Percentiles rank a stretch among this genome's conserved stretches.
phyloP scores from a whole-genome alignment of 495 filamentous ascomycete genomes.

The Cenococcum geophilum region DNA sequence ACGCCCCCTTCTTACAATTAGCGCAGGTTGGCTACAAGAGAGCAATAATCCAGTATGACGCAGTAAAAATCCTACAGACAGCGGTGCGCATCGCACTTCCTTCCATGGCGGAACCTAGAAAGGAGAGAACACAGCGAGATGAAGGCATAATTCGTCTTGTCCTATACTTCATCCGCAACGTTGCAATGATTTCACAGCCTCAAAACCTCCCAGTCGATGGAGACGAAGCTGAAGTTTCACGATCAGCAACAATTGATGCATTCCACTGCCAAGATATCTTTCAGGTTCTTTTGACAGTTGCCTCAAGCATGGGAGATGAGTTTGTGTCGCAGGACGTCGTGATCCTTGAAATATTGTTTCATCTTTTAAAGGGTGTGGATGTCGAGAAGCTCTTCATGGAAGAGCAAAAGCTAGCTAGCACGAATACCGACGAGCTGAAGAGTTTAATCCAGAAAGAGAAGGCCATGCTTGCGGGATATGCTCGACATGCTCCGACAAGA shows the following conservation, averaged over 20 bases:
- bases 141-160: constrained; percentile 91
- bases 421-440: constrained; percentile 66
- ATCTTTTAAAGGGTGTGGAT: constrained; percentile 85
- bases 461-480: constrained; percentile 69
- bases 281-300: constrained; percentile 72
- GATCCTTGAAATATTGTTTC: constrained; percentile 83
- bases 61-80: constrained; percentile 66
- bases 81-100: constrained; percentile 77
- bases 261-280: constrained; percentile 89
- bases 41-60: constrained; percentile 73
- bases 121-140: constrained; percentile 71
- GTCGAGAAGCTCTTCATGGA: constrained; percentile 79
- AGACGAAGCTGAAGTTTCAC: constrained; percentile 81
- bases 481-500: constrained; percentile 72
- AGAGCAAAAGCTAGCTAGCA: constrained; percentile 58
- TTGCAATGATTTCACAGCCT: constrained; percentile 74
- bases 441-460: constrained; percentile 71
- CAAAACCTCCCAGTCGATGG: constrained; percentile 53
- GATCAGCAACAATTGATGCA: constrained; percentile 79
- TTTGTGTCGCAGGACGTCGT: constrained; percentile 83
- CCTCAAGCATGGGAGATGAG: constrained; percentile 86
- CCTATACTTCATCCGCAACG: constrained; percentile 81
- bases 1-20: constrained; percentile 80
- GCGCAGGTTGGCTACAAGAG: constrained; percentile 86
- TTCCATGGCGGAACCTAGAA: constrained; percentile 70